Base-by-base conservation (phyloP, 192 early-diverging fungal species). In the Entomortierella beljakovae region DNA sequence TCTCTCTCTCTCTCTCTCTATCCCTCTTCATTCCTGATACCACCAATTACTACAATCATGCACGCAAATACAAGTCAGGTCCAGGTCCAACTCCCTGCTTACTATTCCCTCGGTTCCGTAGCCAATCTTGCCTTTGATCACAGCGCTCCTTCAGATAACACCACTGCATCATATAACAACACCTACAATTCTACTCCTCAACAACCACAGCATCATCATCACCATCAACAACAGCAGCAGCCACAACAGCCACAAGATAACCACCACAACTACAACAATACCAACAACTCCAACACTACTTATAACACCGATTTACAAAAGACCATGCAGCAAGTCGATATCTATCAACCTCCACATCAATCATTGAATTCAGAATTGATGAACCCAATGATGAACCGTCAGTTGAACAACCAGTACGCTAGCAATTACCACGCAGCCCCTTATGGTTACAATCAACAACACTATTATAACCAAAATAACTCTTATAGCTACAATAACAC, bases 1-100 rank as follows among this genome's bases (percentile, higher is more conserved):
- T 46, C 20, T 43, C 37, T 43, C 40, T 43, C 29, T 56, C 10
- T 3, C 15, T 54, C 52, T 54, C 52, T 54, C 52, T 54, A 29
- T 54, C 52, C 7, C 22, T 38, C 37, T 32, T 35, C 33, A 34
- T 40, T 34, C 33, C 13, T 37, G 0, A 25, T 61, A 42, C 6
- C 33, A 5, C 43, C 22, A 22, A 18, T 60, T 9, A 23, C 23
- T 9, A 37, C 32, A 37, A n/a, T n/a, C n/a, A 75, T 75, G 72
- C 72, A 75, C 48, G 60, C 72, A 38, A 75, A 75, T 64, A 75
- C 61, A 49, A 66, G 65, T 11, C 73, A 77, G 42, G 66, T 77
- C 22, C 73, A 77, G 54, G 73, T 77, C 37, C 65, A 68, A 15
- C 65, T 74, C 28, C 65, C 65, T 7, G 56, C 70, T 48, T 77